Evolutionary conservation across 352 stramenopile genomes (phyloP), one percentile per base, ranked within the genome.

Genomic region (Pythium dissotocum): DNA sequence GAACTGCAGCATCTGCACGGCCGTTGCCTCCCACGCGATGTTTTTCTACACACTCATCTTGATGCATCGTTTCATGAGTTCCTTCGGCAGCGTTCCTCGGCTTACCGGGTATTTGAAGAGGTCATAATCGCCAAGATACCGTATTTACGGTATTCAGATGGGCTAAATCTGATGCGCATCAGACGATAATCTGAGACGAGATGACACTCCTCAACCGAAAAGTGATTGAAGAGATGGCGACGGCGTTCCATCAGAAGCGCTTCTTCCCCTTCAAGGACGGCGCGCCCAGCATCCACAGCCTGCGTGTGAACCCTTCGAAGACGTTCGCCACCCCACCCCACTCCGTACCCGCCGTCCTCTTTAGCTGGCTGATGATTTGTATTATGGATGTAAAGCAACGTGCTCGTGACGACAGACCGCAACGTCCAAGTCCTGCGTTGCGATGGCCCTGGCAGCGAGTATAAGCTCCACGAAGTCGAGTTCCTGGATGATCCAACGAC

Each of bases 381-480:
- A 24, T n/a, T 49, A 16, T 49, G 46, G 18, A 53, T 8, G n/a
- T 54, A 54, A 49, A 93, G 82, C n/a, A 73, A 77, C 24, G 83
- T 88, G n/a, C 73, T 90, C 10, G 78, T 90, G 14, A 81, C 82
- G 48, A 93, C 85, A 5, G 85, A 93, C 54, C 80, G 80, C 55
- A 79, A 73, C 0, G 83, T 91, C 56, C 71, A 71, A 12, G 42
- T 85, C 6, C 55, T 93, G 35, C 55, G 70, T 35, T 85, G 77
- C 28, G 68, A 73, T 51, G n/a, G 52, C 0, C 0, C 36, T 35
- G 65, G 68, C 12, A 35, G 57, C 35, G 62, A 75, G 26, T 91
- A 91, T 55, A 60, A 32, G 30, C 61, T 87, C 9, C 60, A 80
- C 10, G 69, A 78, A 14, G 53, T 91, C 6, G 61, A 70, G 1